Base-by-base conservation (phyloP, 495 filamentous ascomycete genomes). In the Penicillium steckii region DNA sequence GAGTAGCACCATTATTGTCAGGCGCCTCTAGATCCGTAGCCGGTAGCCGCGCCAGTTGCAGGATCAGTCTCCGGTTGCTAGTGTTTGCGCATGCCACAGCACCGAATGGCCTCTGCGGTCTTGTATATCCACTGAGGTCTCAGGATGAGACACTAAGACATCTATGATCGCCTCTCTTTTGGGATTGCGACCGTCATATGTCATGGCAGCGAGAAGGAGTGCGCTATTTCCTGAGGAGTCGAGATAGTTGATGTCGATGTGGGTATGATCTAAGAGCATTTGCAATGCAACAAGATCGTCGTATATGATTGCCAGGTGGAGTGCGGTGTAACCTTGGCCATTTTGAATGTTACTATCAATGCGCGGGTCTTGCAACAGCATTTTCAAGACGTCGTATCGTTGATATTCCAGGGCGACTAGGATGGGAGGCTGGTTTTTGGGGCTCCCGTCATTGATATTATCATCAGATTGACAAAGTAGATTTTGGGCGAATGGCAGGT, bases 321-420 rank as follows among this genome's bases (percentile, higher is more conserved):
- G 46, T 12, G 38, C 9, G 1, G 46, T 49, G 13, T 18, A 33
- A 8, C 46, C 46, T 13, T 8, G 23, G 32, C 26, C 21, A 40
- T 49, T 13, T 24, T 24, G 35, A 12, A 25, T 3, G 3, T 49
- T 40, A 21, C 23, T 21, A 7, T 49, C 38, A 23, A 25, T 24
- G 10, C 33, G 46, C 4, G 35, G 22, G 26, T 49, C 46, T 4
- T 25, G 24, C 25, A 50, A 43, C 13, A 50, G 25, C 1, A 43
- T 30, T 43, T 50, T 1, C 21, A 50, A 43, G 41, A 50, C 41
- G 23, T 50, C 37, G 29, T 43, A n/a, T 26, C 41, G 48, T 50
- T 22, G 48, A 22, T 41, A 50, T 50, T 50, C 37, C 26, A 50
- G 12, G 21, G 48, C 48, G 33, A 50, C 48, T 15, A 50, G 25